A percentile compares a stretch with the other conserved stretches of the same genome.
phyloP scores from a whole-genome alignment of 495 filamentous ascomycete genomes.

The Cairneyella variabilis region DNA sequence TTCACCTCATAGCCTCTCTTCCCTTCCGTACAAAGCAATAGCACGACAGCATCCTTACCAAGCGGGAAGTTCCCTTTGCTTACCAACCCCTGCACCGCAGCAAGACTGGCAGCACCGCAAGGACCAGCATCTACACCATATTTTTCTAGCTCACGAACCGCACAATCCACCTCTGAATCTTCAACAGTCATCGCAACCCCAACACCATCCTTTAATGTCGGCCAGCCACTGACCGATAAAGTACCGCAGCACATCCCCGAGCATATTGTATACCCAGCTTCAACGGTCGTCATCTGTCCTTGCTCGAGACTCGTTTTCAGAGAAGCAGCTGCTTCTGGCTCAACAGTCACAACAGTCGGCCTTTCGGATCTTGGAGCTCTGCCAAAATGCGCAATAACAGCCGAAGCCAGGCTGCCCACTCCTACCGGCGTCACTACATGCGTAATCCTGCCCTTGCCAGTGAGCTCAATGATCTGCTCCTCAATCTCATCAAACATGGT shows the following conservation, averaged over 20 bases:
- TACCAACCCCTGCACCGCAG: constrained; percentile 43
- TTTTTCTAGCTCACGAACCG: constrained; percentile 39
- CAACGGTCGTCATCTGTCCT: constrained; percentile 36
- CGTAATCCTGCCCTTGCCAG: background rate
- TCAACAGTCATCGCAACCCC: constrained; percentile 50
- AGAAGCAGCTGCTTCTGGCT: constrained; percentile 55
- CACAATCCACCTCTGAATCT: constrained; percentile 45
- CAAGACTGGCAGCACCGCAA: constrained; percentile 55
- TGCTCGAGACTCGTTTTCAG: constrained; percentile 42
- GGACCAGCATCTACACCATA: constrained; percentile 46
- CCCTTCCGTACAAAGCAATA: constrained; percentile 47
- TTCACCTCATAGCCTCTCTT: constrained; percentile 22
- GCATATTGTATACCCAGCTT: constrained; percentile 53
- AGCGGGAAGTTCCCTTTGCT: constrained; percentile 27
- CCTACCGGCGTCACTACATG: constrained; percentile 42
- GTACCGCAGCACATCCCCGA: constrained; percentile 61
- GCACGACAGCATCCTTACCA: constrained; percentile 41
- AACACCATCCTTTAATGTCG: constrained; percentile 42
- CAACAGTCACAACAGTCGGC: constrained; percentile 43
- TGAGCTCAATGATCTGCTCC: constrained; percentile 37
- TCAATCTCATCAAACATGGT: constrained; percentile 64
- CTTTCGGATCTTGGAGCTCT: constrained; percentile 26
- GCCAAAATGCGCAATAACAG: constrained; percentile 50
- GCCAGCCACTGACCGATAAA: constrained; percentile 53
- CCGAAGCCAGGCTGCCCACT: constrained; percentile 53